phyloP scores from a whole-genome alignment of 2,329 filamentous ascomycete genomes.

The Apiospora phragmitis region DNA sequence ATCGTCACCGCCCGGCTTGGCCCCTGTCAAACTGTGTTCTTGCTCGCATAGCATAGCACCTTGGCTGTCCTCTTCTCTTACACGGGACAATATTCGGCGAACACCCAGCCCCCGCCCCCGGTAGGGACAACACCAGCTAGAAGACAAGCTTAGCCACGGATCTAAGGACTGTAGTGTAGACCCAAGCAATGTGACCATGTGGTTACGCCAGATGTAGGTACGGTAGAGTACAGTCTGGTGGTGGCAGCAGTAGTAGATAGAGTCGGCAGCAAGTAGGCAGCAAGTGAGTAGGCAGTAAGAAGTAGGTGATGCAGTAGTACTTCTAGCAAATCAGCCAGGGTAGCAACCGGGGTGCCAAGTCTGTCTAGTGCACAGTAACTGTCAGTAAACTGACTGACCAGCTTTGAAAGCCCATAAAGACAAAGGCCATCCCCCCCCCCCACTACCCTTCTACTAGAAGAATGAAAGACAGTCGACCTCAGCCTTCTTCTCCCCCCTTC shows the following conservation, averaged over 20 bases:
- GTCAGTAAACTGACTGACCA: background rate
- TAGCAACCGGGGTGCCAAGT: conserved; percentile 1
- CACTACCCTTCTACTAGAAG: background rate
- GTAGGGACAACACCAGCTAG: background rate
- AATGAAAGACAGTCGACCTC: background rate
- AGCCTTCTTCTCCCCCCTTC: conserved; percentile 1
- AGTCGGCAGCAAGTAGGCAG: background rate
- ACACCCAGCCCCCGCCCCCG: background rate
- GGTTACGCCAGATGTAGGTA: background rate
- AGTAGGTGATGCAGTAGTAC: background rate
- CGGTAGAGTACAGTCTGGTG: background rate
- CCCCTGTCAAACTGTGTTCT: background rate
- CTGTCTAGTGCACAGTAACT: conserved; percentile 8
- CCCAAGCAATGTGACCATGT: background rate
- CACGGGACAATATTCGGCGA: background rate
- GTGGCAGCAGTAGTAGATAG: background rate
- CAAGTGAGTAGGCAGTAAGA: background rate
- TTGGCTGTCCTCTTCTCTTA: background rate
- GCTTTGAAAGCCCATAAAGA: conserved; percentile 3
- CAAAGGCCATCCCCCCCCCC: background rate
- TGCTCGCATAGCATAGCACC: background rate
- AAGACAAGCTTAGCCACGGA: background rate
- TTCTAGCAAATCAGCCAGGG: background rate
- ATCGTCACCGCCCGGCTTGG: background rate
- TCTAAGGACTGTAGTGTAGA: background rate